These are phyloP conservation scores for Nemania serpens DNA, from an alignment of 2,329 filamentous ascomycete genomes.

Conservation along the genomic window DNA sequence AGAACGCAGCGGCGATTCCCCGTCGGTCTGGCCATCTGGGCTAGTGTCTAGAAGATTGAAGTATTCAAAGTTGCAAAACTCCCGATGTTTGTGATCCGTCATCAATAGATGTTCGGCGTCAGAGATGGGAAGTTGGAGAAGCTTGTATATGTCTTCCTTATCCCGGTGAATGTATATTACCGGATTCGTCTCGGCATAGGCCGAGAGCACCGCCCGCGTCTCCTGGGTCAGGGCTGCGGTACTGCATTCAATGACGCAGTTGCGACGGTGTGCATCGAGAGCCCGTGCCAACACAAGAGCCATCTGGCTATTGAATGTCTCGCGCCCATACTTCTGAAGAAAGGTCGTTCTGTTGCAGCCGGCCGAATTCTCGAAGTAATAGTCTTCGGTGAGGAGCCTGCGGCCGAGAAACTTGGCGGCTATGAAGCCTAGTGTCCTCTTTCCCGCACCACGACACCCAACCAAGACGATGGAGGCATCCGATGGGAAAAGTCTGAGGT, in stretches of 20 bases:
- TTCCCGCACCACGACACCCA: slow-evolving; percentile 72
- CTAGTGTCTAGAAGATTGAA: slow-evolving; percentile 65
- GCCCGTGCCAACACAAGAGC: slow-evolving; percentile 65
- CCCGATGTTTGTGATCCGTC: slow-evolving; percentile 60
- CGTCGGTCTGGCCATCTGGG: slow-evolving; percentile 38
- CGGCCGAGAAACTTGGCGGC: slow-evolving; percentile 69
- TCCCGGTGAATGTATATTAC: slow-evolving; percentile 73
- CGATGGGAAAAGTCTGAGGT: slow-evolving; percentile 53
- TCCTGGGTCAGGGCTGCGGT: slow-evolving; percentile 66
- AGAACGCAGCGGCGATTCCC: slow-evolving; percentile 44
- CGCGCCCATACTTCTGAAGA: slow-evolving; percentile 63
- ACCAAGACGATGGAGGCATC: slow-evolving; percentile 73
- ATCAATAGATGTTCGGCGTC: slow-evolving; percentile 62
- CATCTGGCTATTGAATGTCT: slow-evolving; percentile 65
- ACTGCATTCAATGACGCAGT: slow-evolving; percentile 72
- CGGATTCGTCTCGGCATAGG: slow-evolving; percentile 67
- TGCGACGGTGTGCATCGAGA: slow-evolving; percentile 61
- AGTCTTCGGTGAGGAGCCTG: slow-evolving; percentile 70
- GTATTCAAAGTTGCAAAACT: slow-evolving; percentile 72
- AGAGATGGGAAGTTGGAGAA: slow-evolving; percentile 53
- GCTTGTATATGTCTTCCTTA: slow-evolving; percentile 62
- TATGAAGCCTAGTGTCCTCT: slow-evolving; percentile 74
- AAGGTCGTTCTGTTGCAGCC: slow-evolving; percentile 65
- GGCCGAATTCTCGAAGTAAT: slow-evolving; percentile 67
- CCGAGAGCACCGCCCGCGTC: slow-evolving; percentile 60